Conservation (phyloP, 176 grass and related monocot species). For the Musa schizocarpa region DNA sequence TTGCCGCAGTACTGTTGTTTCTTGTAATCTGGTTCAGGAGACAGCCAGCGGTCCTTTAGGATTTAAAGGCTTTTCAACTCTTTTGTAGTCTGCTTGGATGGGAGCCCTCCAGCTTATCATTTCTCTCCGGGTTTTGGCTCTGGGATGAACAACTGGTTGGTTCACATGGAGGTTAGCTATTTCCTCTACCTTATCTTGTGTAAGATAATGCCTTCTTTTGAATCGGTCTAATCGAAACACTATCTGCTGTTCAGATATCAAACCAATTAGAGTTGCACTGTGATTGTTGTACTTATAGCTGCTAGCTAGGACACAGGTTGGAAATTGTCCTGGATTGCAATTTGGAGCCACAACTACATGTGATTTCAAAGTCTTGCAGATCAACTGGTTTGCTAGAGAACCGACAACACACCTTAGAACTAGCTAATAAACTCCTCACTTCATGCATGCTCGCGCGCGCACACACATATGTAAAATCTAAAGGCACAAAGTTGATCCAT, state of each 20-base stretch:
- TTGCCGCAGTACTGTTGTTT: neutral
- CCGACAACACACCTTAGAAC: too few relatives aligned
- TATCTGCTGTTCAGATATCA: neutral
- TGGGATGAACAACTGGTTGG: slow-evolving; percentile 59
- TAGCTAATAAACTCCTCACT: too few relatives aligned
- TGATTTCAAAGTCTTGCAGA: too few relatives aligned
- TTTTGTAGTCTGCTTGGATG: slow-evolving; percentile 69
- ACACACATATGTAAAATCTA: too few relatives aligned
- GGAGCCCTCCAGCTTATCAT: slow-evolving; percentile 78
- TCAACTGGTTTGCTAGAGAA: too few relatives aligned
- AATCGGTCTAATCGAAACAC: neutral
- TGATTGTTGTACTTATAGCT: too few relatives aligned
- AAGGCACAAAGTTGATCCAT: neutral
- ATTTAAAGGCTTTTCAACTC: neutral
- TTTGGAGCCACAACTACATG: too few relatives aligned
- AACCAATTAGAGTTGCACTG: too few relatives aligned
- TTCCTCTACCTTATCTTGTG: neutral
- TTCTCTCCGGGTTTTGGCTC: slow-evolving; percentile 62
- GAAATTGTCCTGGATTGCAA: too few relatives aligned
- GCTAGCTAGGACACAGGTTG: too few relatives aligned
- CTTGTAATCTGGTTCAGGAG: neutral
- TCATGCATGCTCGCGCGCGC: fast-evolving
- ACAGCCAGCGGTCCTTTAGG: too few relatives aligned
- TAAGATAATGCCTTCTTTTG: neutral
- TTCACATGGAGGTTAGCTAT: slow-evolving; percentile 55